Evolutionary conservation across 1,284 basidiomycete genomes (phyloP).

Genomic region (Malassezia pachydermatis): DNA sequence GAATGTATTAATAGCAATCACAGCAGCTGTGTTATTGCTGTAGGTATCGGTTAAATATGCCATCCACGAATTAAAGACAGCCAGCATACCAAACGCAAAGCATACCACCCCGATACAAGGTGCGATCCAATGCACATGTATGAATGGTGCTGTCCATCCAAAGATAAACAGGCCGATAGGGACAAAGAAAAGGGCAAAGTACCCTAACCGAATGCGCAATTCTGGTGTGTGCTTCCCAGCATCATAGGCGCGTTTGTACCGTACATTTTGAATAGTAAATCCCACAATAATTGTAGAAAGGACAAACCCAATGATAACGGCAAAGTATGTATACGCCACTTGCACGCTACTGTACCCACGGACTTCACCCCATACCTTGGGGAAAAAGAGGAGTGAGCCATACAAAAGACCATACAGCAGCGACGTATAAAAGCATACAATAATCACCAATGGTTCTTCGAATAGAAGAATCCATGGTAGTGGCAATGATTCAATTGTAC

Average conservation of each 20-base stretch:
- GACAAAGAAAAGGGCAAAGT: slow-evolving; percentile 17
- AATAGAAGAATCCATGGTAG: slow-evolving; percentile 16
- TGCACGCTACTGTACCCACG: slow-evolving; percentile 13
- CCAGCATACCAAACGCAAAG: slow-evolving; percentile 21
- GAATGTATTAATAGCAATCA: slow-evolving; percentile 18
- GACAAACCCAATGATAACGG: slow-evolving; percentile 15
- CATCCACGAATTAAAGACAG: slow-evolving; percentile 20
- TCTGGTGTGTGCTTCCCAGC: slow-evolving; percentile 13
- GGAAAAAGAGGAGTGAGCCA: slow-evolving; percentile 20
- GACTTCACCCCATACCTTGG: slow-evolving; percentile 18
- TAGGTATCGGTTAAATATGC: slow-evolving; percentile 20
- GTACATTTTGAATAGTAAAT: slow-evolving; percentile 11
- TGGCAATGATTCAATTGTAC: slow-evolving; percentile 1
- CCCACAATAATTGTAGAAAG: slow-evolving; percentile 11
- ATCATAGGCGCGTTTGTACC: slow-evolving; percentile 12
- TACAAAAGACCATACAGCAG: slow-evolving; percentile 23
- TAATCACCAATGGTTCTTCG: slow-evolving; percentile 20
- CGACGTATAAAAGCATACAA: slow-evolving; percentile 20
- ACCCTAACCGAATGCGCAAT: slow-evolving; percentile 15
- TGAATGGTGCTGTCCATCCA: slow-evolving; percentile 21
- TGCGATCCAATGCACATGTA: slow-evolving; percentile 20
- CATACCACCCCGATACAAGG: slow-evolving; percentile 15
- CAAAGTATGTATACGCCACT: slow-evolving; percentile 17
- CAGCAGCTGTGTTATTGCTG: slow-evolving; percentile 18
- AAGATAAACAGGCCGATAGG: slow-evolving; percentile 24